Evolutionary conservation across 1,284 basidiomycete species (phyloP).

Genomic region (Leccinum griseonigrum): DNA sequence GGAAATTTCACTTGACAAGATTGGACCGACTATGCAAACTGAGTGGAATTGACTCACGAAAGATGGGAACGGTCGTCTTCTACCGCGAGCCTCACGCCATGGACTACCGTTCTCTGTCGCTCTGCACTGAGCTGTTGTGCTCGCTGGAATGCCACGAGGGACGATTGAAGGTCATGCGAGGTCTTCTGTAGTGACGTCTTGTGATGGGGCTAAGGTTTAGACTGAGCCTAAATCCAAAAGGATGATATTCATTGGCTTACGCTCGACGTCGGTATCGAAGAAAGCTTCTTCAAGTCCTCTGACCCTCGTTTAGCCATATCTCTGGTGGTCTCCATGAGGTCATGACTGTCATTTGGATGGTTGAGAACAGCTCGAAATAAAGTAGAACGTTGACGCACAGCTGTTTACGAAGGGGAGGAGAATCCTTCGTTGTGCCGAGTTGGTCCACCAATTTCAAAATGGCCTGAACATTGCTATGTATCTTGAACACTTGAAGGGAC

Average conservation of each 20-base stretch:
- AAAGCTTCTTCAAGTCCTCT: conserved; percentile 87
- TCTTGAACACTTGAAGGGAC: conserved; percentile 97
- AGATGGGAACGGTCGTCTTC: conserved; percentile 56
- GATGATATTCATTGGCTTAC: conserved; percentile 39
- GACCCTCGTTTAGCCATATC: conserved; percentile 93
- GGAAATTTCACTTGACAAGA: conserved; percentile 34
- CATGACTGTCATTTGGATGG: conserved; percentile 51
- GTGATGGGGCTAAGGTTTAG: conserved; percentile 56
- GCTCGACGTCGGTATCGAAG: conserved; percentile 61
- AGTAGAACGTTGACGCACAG: conserved; percentile 52
- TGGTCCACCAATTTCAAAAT: conserved; percentile 93
- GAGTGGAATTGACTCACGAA: conserved; percentile 25
- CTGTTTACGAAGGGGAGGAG: conserved; percentile 69
- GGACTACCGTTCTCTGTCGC: conserved; percentile 79
- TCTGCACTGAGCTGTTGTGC: conserved; percentile 91
- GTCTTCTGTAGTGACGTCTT: conserved; percentile 86
- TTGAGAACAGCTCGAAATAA: conserved; percentile 4
- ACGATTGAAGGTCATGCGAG: conserved; percentile 89
- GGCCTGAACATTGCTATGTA: conserved; percentile 95
- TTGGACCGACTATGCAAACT: conserved; percentile 16
- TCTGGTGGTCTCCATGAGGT: conserved; percentile 91
- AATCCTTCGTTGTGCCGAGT: conserved; percentile 80
- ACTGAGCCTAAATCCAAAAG: conserved; percentile 1
- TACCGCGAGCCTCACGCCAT: conserved; percentile 74
- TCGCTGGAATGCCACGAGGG: conserved; percentile 87